Evolutionary conservation across 306 rosid species (phyloP).

Genomic region (Mucuna pruriens): DNA sequence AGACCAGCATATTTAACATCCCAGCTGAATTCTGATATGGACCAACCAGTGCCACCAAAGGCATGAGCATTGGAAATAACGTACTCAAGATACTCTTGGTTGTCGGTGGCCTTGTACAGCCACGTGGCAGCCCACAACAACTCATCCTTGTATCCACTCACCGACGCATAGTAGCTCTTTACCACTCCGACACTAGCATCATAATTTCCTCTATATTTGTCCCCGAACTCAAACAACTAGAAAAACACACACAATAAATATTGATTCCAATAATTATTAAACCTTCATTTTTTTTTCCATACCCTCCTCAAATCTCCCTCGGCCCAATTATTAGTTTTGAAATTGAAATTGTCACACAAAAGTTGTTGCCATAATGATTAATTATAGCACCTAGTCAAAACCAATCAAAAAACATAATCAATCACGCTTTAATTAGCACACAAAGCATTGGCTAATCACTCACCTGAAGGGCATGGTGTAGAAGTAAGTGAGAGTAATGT

Average conservation of each 20-base stretch:
- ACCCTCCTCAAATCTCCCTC: not conserved
- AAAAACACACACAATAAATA: conserved; percentile 16
- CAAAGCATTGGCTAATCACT: not conserved
- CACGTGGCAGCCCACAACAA: conserved; percentile 96
- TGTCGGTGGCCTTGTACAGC: conserved; percentile 99
- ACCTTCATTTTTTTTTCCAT: not conserved
- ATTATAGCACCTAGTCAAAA: conserved; percentile 19
- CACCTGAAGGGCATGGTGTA: conserved; percentile 91
- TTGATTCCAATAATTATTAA: not conserved
- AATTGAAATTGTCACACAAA: not conserved
- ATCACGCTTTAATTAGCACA: not conserved
- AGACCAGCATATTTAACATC: conserved; percentile 96
- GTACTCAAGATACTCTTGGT: conserved; percentile 58
- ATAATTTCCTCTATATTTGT: conserved; percentile 83
- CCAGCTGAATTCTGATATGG: conserved; percentile 98
- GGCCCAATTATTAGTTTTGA: conserved; percentile 13
- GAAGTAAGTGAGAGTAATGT: conserved; percentile 84
- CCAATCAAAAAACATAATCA: conserved; percentile 1
- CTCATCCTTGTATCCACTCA: conserved; percentile 98
- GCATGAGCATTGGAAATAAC: conserved; percentile 62
- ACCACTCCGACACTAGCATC: conserved; percentile 80
- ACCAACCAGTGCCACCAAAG: conserved; percentile 96
- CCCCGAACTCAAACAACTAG: conserved; percentile 92
- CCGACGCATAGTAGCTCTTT: conserved; percentile 97
- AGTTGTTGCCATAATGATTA: not conserved